Conservation (phyloP, 2,329 filamentous ascomycete species). For the Hawksworthiomyces lignivorus region DNA sequence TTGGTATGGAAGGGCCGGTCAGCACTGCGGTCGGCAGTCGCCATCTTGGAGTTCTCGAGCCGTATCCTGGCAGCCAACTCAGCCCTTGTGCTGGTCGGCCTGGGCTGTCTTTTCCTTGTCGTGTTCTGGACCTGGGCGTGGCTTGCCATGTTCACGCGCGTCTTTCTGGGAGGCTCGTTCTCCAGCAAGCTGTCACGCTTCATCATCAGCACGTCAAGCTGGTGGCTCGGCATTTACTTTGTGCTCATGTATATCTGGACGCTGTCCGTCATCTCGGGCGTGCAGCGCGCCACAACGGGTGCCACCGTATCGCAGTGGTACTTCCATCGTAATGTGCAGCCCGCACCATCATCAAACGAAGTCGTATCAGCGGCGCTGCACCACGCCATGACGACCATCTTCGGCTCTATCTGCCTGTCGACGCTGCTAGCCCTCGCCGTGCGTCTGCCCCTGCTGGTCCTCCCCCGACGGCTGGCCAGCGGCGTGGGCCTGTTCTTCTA, state of each 20-base stretch:
- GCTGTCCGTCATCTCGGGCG: slow-evolving; percentile 73
- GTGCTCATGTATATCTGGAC: slow-evolving; percentile 95
- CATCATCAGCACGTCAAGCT: slow-evolving; percentile 78
- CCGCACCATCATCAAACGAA: slow-evolving; percentile 67
- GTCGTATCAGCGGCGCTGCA: slow-evolving; percentile 76
- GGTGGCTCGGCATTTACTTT: slow-evolving; percentile 93
- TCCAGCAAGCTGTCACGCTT: slow-evolving; percentile 56
- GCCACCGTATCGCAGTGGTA: slow-evolving; percentile 99
- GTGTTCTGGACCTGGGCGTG: slow-evolving; percentile 92
- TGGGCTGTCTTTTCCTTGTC: slow-evolving; percentile 65
- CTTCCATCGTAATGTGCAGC: slow-evolving; percentile 81
- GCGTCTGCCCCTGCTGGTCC: slow-evolving; percentile 73
- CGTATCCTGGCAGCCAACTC: slow-evolving; percentile 80
- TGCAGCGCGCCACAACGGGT: slow-evolving; percentile 85
- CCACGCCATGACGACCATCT: slow-evolving; percentile 78
- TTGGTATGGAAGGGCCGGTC: slow-evolving; percentile 73
- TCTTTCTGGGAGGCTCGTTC: slow-evolving; percentile 89
- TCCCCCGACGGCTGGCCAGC: slow-evolving; percentile 61
- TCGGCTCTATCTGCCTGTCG: slow-evolving; percentile 86
- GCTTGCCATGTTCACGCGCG: slow-evolving; percentile 91
- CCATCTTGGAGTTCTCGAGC: slow-evolving; percentile 86
- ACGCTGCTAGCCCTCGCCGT: slow-evolving; percentile 74
- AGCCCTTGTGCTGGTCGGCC: slow-evolving; percentile 74
- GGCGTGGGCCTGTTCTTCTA: slow-evolving; percentile 57
- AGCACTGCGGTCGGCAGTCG: slow-evolving; percentile 73